These are phyloP conservation scores for Xylariales sp. DNA, from an alignment of 2,329 filamentous ascomycete genomes.

Conservation along the genomic window DNA sequence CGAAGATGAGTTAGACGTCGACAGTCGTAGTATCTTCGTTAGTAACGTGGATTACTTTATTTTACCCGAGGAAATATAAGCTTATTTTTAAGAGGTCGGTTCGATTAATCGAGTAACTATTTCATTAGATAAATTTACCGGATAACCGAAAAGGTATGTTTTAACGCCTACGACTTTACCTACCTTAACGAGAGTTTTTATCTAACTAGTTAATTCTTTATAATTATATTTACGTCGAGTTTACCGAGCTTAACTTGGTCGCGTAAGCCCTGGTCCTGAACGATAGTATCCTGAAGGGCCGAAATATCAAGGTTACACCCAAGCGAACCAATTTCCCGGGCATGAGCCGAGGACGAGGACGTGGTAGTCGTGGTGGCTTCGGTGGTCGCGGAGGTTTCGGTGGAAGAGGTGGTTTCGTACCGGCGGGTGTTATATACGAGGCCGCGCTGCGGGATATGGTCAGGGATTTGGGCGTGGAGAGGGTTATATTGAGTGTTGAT, in stretches of 20 bases:
- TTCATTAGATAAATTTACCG: conserved; percentile 94
- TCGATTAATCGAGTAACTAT: conserved; percentile 98
- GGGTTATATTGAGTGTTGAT: too few species aligned
- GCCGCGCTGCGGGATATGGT: too few species aligned
- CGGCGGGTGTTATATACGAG: too few species aligned
- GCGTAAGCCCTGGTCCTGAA: conserved; percentile 92
- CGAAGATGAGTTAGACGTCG: conserved; percentile 93
- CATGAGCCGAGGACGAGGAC: conserved; percentile 75
- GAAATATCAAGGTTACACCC: conserved; percentile 89
- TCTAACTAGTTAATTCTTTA: conserved; percentile 10
- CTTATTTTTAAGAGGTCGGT: conserved; percentile 94
- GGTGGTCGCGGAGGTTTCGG: conserved; percentile 50
- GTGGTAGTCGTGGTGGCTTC: conserved; percentile 44
- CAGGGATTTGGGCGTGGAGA: too few species aligned
- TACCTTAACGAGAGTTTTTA: conserved; percentile 7
- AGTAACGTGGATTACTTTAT: conserved; percentile 98
- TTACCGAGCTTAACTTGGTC: conserved; percentile 88
- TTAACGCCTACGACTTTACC: neutral
- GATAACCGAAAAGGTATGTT: conserved; percentile 94
- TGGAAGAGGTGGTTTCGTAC: conserved; percentile 42
- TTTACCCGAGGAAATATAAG: conserved; percentile 95
- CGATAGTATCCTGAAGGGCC: conserved; percentile 90
- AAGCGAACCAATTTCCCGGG: conserved; percentile 97
- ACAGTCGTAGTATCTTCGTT: conserved; percentile 93
- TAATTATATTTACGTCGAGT: conserved; percentile 98